Conservation (phyloP, 108 stramenopile genomes). For the Phaeodactylum tricornutum region DNA sequence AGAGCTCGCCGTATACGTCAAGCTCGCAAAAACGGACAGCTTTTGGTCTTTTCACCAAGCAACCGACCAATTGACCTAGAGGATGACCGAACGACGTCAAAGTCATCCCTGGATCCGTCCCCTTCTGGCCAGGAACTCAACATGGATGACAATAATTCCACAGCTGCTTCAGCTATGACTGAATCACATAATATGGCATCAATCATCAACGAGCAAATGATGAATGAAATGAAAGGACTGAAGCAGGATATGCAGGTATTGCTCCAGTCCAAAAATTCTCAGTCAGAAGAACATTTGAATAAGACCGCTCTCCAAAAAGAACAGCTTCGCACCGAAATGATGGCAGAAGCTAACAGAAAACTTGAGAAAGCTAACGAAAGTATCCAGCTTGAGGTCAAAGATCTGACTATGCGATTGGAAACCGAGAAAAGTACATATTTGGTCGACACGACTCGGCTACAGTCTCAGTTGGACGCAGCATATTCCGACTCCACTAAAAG, state of each 20-base stretch:
- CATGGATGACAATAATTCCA: too few relatives aligned
- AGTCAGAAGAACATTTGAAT: background rate
- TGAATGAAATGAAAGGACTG: background rate
- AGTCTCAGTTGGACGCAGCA: constrained; percentile 6
- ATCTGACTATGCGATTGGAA: too few relatives aligned
- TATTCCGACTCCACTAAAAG: background rate
- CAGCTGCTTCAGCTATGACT: too few relatives aligned
- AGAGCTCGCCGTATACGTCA: too few relatives aligned
- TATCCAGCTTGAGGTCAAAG: too few relatives aligned
- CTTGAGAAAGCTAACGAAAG: too few relatives aligned
- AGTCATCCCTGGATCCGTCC: too few relatives aligned
- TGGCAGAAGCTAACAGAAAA: too few relatives aligned
- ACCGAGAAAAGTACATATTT: background rate
- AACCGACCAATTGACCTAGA: too few relatives aligned
- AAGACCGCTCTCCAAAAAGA: background rate
- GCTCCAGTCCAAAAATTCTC: background rate
- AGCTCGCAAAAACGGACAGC: constrained; percentile 20
- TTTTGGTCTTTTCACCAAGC: constrained; percentile 23
- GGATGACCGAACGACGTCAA: too few relatives aligned
- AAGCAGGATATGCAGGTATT: background rate
- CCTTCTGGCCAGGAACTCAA: too few relatives aligned
- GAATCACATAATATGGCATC: background rate
- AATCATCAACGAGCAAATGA: background rate
- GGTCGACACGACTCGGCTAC: background rate
- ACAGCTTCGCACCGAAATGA: too few relatives aligned